A percentile compares a stretch with the other conserved stretches of the same genome.
Evolutionary conservation across 2,329 filamentous ascomycete species (phyloP).

Genomic region (Cercospora zeina): DNA sequence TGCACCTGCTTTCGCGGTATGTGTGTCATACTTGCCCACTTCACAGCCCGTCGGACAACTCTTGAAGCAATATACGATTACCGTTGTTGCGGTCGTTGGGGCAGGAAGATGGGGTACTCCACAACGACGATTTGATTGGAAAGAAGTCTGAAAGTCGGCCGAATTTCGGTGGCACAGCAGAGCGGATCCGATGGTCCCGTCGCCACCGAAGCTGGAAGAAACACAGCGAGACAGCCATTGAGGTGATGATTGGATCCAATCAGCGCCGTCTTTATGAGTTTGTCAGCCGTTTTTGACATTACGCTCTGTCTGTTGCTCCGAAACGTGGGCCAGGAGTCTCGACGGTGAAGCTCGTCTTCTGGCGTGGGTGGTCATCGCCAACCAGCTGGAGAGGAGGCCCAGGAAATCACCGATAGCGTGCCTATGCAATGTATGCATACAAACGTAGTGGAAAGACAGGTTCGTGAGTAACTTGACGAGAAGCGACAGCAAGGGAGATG

Average conservation of each 20-base stretch:
- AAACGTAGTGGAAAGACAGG: background rate
- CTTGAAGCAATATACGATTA: background rate
- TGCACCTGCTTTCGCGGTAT: background rate
- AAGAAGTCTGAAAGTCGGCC: background rate
- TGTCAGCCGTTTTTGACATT: no score
- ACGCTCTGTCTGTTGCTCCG: slow-evolving; percentile 31
- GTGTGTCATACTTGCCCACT: background rate
- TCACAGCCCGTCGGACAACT: background rate
- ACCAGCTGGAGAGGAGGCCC: background rate
- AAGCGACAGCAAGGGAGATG: background rate
- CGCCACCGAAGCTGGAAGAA: background rate
- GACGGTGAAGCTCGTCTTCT: slow-evolving; percentile 17
- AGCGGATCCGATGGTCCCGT: background rate
- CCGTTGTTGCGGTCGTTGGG: slow-evolving; percentile 2
- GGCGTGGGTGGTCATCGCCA: slow-evolving; percentile 20
- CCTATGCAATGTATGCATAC: no score
- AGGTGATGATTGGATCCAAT: background rate
- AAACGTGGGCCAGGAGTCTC: slow-evolving; percentile 20
- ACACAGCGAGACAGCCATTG: background rate
- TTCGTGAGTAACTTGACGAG: background rate
- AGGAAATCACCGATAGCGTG: background rate
- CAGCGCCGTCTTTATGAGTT: background rate
- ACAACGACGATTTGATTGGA: slow-evolving; percentile 8
- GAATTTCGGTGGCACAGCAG: slow-evolving; percentile 4
- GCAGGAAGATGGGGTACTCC: background rate